Evolutionary conservation across 805 yeast species (phyloP).

Genomic region (Candida glaebosa): DNA sequence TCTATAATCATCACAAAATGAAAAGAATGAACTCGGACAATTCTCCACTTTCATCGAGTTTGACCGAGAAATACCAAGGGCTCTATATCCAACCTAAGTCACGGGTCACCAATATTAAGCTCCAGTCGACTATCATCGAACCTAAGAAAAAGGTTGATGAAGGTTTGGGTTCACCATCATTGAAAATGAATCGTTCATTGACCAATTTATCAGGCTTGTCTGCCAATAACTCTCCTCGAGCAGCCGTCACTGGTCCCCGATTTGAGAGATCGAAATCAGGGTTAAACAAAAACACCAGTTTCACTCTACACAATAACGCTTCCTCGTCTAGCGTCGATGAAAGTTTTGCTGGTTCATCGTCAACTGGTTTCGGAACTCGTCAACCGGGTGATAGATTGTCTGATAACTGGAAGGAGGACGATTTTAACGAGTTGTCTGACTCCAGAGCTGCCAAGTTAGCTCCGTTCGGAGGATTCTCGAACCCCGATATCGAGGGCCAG

Average conservation of each 20-base stretch:
- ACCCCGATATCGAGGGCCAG: conserved; percentile 50
- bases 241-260: conserved; percentile 5
- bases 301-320: conserved; percentile 18
- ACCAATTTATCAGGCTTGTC: conserved; percentile 19
- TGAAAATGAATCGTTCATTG: conserved; percentile 31
- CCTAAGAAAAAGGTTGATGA: conserved; percentile 26
- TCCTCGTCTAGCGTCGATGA: conserved; percentile 28
- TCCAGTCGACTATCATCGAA: conserved; percentile 34
- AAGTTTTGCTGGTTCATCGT: conserved; percentile 21
- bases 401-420: conserved; percentile 19
- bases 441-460: conserved; percentile 39
- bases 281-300: conserved; percentile 10
- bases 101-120: conserved; percentile 24
- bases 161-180: conserved; percentile 32
- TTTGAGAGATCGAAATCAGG: neutral
- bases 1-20: conserved; percentile 22
- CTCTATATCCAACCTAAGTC: conserved; percentile 46
- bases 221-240: conserved; percentile 5
- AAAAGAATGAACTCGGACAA: conserved; percentile 4
- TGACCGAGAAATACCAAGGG: conserved; percentile 23
- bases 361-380: neutral
- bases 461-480: conserved; percentile 75
- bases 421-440: conserved; percentile 24
- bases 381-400: neutral
- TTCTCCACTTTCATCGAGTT: conserved; percentile 17